Conservation (phyloP, 129 eudicot genomes). For the Helianthus tuberosus region DNA sequence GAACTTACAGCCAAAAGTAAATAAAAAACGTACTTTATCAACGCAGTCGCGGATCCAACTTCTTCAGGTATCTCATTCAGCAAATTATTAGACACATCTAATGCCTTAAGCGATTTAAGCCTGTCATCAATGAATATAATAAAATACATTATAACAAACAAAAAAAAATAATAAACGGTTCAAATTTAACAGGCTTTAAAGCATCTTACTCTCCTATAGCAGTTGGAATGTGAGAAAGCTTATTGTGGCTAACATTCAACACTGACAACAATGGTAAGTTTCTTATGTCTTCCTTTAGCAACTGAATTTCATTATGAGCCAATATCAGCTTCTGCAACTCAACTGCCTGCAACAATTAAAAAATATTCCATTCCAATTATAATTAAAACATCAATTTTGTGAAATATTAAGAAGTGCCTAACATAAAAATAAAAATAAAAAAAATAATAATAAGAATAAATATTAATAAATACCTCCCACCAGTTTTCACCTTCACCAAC, state of each 20-base stretch:
- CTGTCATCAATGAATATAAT: slow-evolving; percentile 38
- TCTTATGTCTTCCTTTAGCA: slow-evolving; percentile 75
- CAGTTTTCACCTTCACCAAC: slow-evolving; percentile 89
- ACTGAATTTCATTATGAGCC: slow-evolving; percentile 90
- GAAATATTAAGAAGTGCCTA: neutral
- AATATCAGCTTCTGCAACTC: slow-evolving; percentile 94
- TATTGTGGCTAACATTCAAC: slow-evolving; percentile 85
- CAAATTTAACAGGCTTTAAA: slow-evolving; percentile 2
- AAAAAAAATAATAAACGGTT: neutral
- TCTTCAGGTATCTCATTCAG: slow-evolving; percentile 67
- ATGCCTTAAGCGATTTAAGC: slow-evolving; percentile 71
- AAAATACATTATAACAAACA: neutral
- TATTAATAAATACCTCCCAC: slow-evolving; percentile 83
- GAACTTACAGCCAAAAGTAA: neutral
- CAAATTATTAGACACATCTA: slow-evolving; percentile 78
- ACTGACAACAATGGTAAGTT: slow-evolving; percentile 71
- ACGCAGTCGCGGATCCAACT: slow-evolving; percentile 75
- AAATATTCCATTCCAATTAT: neutral
- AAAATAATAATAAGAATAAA: too few relatives aligned
- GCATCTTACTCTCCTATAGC: slow-evolving; percentile 91
- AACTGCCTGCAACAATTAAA: slow-evolving; percentile 61
- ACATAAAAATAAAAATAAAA: neutral
- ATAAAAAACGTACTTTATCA: slow-evolving; percentile 70
- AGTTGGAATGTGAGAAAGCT: slow-evolving; percentile 81
- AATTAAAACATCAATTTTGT: neutral